phyloP scores from a whole-genome alignment of 352 stramenopile species.

The Pythium oligandrum region DNA sequence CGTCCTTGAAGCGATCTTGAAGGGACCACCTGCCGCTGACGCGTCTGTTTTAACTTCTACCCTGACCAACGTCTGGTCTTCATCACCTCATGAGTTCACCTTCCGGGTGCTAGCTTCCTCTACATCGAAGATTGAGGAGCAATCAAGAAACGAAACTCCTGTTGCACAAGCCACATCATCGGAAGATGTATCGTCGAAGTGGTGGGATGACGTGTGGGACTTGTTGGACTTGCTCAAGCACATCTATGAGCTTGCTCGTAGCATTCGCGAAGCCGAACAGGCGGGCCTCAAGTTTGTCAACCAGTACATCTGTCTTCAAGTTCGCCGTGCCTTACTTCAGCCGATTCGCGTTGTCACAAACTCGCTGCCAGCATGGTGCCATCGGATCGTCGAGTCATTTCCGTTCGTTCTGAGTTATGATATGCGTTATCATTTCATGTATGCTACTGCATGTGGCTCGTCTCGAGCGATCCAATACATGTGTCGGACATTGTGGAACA shows the following conservation, averaged over 20 bases:
- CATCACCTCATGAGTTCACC: constrained; percentile 48
- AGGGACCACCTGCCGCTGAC: constrained; percentile 6
- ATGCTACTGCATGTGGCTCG: constrained; percentile 58
- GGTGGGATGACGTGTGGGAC: constrained; percentile 66
- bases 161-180: background rate
- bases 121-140: too few relatives aligned
- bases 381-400: constrained; percentile 45
- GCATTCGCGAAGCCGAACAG: background rate
- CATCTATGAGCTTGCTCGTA: constrained; percentile 27
- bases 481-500: constrained; percentile 60
- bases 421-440: constrained; percentile 62
- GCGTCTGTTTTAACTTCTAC: too few relatives aligned
- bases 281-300: constrained; percentile 40
- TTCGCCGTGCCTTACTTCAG: constrained; percentile 49
- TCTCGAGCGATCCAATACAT: constrained; percentile 67
- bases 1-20: constrained; percentile 67
- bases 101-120: constrained; percentile 30
- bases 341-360: constrained; percentile 63
- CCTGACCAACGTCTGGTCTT: constrained; percentile 29
- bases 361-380: constrained; percentile 50
- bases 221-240: constrained; percentile 41
- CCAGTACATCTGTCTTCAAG: constrained; percentile 50
- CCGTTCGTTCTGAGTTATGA: constrained; percentile 64
- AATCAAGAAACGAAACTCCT: too few relatives aligned
- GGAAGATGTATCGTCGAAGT: constrained; percentile 2